Evolutionary conservation across 805 yeast genomes (phyloP), one percentile per base, ranked within the genome.

Genomic region (Cephaloascus albidus): DNA sequence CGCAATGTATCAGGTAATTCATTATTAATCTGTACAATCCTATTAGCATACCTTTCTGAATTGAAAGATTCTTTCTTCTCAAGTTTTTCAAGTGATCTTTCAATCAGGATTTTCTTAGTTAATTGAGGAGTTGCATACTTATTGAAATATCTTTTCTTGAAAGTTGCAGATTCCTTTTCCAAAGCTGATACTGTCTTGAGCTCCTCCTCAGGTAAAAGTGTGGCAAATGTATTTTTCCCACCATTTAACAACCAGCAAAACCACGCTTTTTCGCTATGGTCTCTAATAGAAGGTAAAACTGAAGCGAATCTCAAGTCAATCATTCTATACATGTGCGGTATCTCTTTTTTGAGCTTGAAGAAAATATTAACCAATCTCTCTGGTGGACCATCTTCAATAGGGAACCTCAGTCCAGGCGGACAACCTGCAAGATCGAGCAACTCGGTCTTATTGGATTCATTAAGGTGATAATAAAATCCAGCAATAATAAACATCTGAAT

Each of bases 51-150:
- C 3, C 20, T 18, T 33, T 16, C 12, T 35, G 17, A 6, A 6
- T 6, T 23, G 28, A 8, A 8, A 23, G 28, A 17, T 10, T 8
- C 12, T 18, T n/a, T 16, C 8, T 10, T 36, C 35, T 6, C 33
- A 15, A 4, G 18, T 23, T 36, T 33, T 1, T 43, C 52, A n/a
- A 65, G 41, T 1, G 68, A 70, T 3, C 61, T 53, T n/a, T 37
- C 35, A 0, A 52, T 54, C 39, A 51, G 62, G 70, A 67, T 65
- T 37, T 56, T 57, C 27, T 70, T 45, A 1, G 70, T 58, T 16
- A 66, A 51, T 44, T 62, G 69, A 3, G 72, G 71, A 2, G 72
- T 66, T 8, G 56, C 69, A 41, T 61, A 65, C 1, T 54, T 48
- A 43, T 67, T 64, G 54, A 66, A 66, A 43, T 66, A 67, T 37